Evolutionary conservation across 495 filamentous ascomycete species (phyloP), one percentile per base, ranked within the genome.

Genomic region (Penicillium egyptiacum): DNA sequence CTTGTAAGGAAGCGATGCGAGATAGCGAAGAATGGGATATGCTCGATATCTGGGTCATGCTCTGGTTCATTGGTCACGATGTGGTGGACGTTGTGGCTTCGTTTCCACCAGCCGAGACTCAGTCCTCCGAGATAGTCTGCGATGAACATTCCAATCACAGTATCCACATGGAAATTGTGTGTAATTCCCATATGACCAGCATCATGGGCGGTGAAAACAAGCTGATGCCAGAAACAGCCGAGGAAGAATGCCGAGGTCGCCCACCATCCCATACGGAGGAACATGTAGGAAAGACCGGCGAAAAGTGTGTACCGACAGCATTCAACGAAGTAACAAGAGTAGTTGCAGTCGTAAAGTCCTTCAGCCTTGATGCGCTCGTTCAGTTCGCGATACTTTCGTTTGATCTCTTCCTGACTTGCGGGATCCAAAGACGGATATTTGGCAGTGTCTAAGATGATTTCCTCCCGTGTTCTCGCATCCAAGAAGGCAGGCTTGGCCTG

Each of bases 151-250:
- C 91, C 92, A 61, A 98, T 90, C 35, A 87, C 75, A 6, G 88
- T 87, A 73, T 98, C 94, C 17, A 82, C 73, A 23, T 86, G 84
- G 70, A 91, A 97, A 65, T 85, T 73, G 67, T 97, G 94, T 28
- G 94, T 98, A 59, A 98, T 97, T 56, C 89, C 94, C 88, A 96
- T 96, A 71, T 98, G 94, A 6, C 92, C 92, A 37, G 94, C 91
- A 81, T 98, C 94, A 77, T 98, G 94, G 60, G 91, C 94, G 5
- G 88, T 86, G 73, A 98, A 98, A 42, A 94, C 89, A 28, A 97
- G 83, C 66, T 98, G 94, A 65, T 98, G 94, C 94, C 94, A 98
- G 65, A 96, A 83, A 45, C 82, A 78, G 19, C 93, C 94, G 41
- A 98, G 77, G 64, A 85, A 93, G 54, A 91, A 75, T 6, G 84